Evolutionary conservation across 441 rosid genomes (phyloP).

Genomic region (Geranium incanum): DNA sequence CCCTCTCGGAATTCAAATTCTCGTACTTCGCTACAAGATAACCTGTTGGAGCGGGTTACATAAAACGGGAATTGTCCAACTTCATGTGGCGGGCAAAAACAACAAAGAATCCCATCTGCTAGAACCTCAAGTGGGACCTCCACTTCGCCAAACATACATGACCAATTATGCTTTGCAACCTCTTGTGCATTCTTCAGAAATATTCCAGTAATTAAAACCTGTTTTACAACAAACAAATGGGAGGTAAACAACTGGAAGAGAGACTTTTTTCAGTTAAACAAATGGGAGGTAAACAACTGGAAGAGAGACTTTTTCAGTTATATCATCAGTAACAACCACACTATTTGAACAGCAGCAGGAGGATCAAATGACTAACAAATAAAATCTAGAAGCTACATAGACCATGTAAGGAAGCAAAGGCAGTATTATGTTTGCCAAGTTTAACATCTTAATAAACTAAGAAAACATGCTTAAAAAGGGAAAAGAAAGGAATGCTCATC

Average conservation of each 20-base stretch:
- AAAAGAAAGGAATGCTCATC: not conserved
- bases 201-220: conserved; percentile 68
- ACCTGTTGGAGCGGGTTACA: conserved; percentile 78
- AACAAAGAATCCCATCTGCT: conserved; percentile 70
- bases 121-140: conserved; percentile 80
- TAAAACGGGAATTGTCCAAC: conserved; percentile 85
- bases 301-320: not conserved
- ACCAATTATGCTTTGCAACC: conserved; percentile 49
- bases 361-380: not conserved
- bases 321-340: not conserved
- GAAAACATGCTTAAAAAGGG: not conserved
- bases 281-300: not conserved
- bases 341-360: not conserved
- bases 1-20: conserved; percentile 63
- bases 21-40: conserved; percentile 94
- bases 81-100: conserved; percentile 55
- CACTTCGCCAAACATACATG: conserved; percentile 93
- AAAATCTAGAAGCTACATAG: not conserved
- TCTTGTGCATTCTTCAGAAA: conserved; percentile 56
- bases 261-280: too few relatives aligned
- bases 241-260: not conserved
- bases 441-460: conserved; percentile 8
- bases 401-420: conserved; percentile 3
- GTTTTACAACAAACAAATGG: conserved; percentile 18
- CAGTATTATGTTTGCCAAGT: not conserved